phyloP scores from a whole-genome alignment of 768 basidiomycete genomes.

The Phlebiopsis flavidoalba region DNA sequence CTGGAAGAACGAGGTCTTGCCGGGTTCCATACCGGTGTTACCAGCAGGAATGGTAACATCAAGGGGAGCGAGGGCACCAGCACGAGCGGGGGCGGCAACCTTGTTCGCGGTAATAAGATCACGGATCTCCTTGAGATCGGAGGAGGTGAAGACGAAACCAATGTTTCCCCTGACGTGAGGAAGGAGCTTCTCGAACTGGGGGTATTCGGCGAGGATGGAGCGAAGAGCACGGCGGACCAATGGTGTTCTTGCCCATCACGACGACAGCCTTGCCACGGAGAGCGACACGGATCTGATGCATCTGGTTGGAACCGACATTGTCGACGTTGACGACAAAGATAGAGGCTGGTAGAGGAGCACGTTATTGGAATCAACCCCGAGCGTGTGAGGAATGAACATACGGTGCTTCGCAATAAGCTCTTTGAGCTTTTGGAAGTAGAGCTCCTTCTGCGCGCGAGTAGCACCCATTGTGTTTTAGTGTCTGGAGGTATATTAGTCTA shows the following conservation, averaged over 20 bases:
- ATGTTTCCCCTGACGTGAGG: constrained; percentile 97
- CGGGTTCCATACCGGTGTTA: constrained; percentile 99
- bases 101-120: constrained; percentile 94
- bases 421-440: constrained; percentile 92
- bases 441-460: constrained; percentile 81
- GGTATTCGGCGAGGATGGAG: constrained; percentile 81
- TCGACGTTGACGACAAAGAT: constrained; percentile 99
- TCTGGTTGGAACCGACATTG: constrained; percentile 99
- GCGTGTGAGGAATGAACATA: constrained; percentile 36
- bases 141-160: constrained; percentile 95
- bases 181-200: constrained; percentile 94
- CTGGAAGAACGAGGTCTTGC: constrained; percentile 99
- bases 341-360: constrained; percentile 55
- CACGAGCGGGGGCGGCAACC: constrained; percentile 97
- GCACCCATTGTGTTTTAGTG: constrained; percentile 72
- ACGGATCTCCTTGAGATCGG: constrained; percentile 92
- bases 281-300: constrained; percentile 94
- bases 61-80: constrained; percentile 91
- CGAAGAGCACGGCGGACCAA: constrained; percentile 99
- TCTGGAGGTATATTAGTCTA: constrained; percentile 12
- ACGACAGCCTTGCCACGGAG: constrained; percentile 97
- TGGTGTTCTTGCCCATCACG: constrained; percentile 99
- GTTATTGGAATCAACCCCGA: not conserved
- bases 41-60: constrained; percentile 90
- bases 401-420: constrained; percentile 87